These are phyloP conservation scores for Panellus pusillus DNA, from an alignment of 768 basidiomycete species.

Conservation along the genomic window DNA sequence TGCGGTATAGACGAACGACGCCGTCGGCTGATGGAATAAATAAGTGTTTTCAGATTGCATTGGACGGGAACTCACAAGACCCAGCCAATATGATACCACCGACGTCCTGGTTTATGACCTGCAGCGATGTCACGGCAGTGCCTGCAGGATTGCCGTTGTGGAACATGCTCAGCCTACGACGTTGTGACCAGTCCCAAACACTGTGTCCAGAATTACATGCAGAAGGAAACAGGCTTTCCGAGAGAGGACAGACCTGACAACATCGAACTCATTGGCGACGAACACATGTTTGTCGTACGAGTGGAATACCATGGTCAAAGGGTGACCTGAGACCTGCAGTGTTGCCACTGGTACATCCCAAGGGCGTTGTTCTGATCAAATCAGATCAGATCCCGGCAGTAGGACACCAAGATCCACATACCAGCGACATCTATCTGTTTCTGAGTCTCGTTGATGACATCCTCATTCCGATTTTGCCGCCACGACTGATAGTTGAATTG, in stretches of 20 bases:
- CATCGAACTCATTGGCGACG: constrained; percentile 81
- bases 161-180: constrained; percentile 77
- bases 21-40: constrained; percentile 69
- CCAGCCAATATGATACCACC: constrained; percentile 87
- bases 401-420: constrained; percentile 34
- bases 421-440: constrained; percentile 74
- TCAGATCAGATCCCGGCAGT: neutral
- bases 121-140: constrained; percentile 82
- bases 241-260: constrained; percentile 63
- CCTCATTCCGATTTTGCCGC: constrained; percentile 89
- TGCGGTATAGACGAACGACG: constrained; percentile 85
- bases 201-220: constrained; percentile 39
- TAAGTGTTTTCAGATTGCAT: neutral
- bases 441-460: constrained; percentile 66
- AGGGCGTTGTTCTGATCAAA: constrained; percentile 48
- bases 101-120: constrained; percentile 95
- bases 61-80: constrained; percentile 56
- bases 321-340: constrained; percentile 57
- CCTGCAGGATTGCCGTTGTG: constrained; percentile 85
- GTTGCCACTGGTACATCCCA: constrained; percentile 78
- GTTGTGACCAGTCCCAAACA: constrained; percentile 92
- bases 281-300: constrained; percentile 89
- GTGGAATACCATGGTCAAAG: constrained; percentile 84
- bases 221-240: neutral
- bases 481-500: constrained; percentile 95